phyloP scores from a whole-genome alignment of 1,139 yeast genomes.

The Blastobotrys serpentis region DNA sequence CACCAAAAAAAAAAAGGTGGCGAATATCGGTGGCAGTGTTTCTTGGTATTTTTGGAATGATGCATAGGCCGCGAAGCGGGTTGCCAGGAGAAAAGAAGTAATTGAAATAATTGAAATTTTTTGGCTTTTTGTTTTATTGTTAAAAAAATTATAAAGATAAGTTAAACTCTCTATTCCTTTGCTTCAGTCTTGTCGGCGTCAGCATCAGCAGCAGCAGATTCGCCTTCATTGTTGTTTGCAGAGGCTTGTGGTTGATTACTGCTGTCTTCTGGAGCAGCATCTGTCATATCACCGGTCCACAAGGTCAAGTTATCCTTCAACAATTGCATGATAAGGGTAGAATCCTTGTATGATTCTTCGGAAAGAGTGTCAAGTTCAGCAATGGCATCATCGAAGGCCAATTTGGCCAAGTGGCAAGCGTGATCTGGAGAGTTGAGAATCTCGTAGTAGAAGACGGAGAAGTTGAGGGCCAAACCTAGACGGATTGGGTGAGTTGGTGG shows the following conservation, averaged over 20 bases:
- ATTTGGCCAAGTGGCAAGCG: slow-evolving; percentile 98
- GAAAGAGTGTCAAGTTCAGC: slow-evolving; percentile 97
- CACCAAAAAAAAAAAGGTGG: no score
- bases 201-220: slow-evolving; percentile 21
- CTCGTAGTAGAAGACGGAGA: slow-evolving; percentile 97
- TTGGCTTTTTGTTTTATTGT: background rate
- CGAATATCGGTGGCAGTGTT: no score
- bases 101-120: no score
- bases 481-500: slow-evolving; percentile 99
- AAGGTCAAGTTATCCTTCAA: slow-evolving; percentile 96
- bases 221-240: slow-evolving; percentile 14
- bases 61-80: no score
- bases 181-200: slow-evolving; percentile 10
- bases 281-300: slow-evolving; percentile 97
- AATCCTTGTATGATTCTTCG: slow-evolving; percentile 97
- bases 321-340: slow-evolving; percentile 97
- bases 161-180: slow-evolving; percentile 11
- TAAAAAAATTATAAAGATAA: slow-evolving; percentile 8
- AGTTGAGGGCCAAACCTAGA: slow-evolving; percentile 95
- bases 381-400: slow-evolving; percentile 98
- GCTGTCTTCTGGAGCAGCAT: slow-evolving; percentile 61
- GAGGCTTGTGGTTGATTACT: slow-evolving; percentile 12
- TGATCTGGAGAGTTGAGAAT: slow-evolving; percentile 97
- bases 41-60: no score
- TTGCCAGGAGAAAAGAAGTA: background rate